Conservation (phyloP, 2,329 filamentous ascomycete genomes). For the Neonectria ditissima region DNA sequence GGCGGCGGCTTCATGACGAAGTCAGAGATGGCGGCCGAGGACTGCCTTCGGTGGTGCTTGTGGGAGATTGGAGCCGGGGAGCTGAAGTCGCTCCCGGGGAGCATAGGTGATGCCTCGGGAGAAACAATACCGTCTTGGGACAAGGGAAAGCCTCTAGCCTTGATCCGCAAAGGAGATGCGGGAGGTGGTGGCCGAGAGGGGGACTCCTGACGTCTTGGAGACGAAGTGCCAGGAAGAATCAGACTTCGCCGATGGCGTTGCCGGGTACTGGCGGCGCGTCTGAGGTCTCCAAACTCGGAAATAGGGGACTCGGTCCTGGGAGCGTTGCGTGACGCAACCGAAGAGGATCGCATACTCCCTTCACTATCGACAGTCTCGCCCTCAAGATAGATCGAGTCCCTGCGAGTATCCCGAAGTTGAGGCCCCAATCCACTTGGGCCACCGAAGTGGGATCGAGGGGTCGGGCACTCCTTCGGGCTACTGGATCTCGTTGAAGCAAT, state of each 20-base stretch:
- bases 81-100: constrained; percentile 83
- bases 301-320: constrained; percentile 89
- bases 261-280: constrained; percentile 80
- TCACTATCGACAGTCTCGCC: constrained; percentile 90
- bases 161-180: constrained; percentile 89
- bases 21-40: constrained; percentile 86
- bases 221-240: constrained; percentile 81
- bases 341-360: constrained; percentile 85
- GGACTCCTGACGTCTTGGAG: constrained; percentile 87
- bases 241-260: constrained; percentile 90
- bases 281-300: constrained; percentile 83
- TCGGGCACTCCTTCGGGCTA: constrained; percentile 91
- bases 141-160: constrained; percentile 74
- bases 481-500: constrained; percentile 84
- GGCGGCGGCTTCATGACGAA: constrained; percentile 75
- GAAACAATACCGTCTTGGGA: constrained; percentile 78
- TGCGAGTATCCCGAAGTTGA: constrained; percentile 73
- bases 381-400: constrained; percentile 83
- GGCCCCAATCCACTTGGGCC: constrained; percentile 64
- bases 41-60: constrained; percentile 86
- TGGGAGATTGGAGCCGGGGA: constrained; percentile 74
- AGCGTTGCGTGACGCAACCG: constrained; percentile 74
- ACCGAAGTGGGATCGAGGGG: constrained; percentile 84
- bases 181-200: constrained; percentile 83
- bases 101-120: constrained; percentile 89